Evolutionary conservation across 495 filamentous ascomycete species (phyloP), one percentile per base, ranked within the genome.

Genomic region (Astrothelium subdiscretum): DNA sequence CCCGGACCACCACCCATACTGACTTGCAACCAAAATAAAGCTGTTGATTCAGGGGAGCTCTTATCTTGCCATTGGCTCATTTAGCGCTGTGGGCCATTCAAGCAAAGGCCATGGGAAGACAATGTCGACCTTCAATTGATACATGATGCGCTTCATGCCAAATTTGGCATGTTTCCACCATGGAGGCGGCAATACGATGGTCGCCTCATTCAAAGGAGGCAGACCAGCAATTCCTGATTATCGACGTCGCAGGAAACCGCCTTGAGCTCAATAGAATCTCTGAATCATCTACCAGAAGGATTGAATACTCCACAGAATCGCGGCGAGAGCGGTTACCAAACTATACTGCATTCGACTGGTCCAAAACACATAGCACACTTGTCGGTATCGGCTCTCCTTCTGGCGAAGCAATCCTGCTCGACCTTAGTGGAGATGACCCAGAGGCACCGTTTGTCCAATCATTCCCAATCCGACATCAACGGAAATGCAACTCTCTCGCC

Each of bases 321-420:
- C 87, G 87, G 40, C 84, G 90, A 65, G 82, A 84, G 65, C 89
- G 91, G 67, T 82, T 97, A 20, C 91, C 91, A n/a, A 79, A 83
- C 8, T 86, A 95, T 69, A 90, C 86, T 58, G 90, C 92, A 31
- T 97, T 95, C 74, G 94, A 97, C 76, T 97, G 95, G 94, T 96
- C 95, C 0, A 86, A 89, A 11, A 78, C 80, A 20, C 79, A 89
- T 65, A 83, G 84, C 73, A 85, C 85, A 57, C 78, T 97, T 44
- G 83, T 97, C 44, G 91, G 88, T 31, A 84, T 97, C 18, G 94
- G 94, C 31, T 88, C 90, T 66, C 81, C 84, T 12, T 89, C 87
- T 58, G 95, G 94, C 32, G 85, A 94, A 66, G 88, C 91, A 62
- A 87, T 87, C 57, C 80, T 98, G 27, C 72, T 97, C 63, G 83